Evolutionary conservation across 345 rosid species (phyloP), one percentile per base, ranked within the genome.

Genomic region (Citrus sp.): DNA sequence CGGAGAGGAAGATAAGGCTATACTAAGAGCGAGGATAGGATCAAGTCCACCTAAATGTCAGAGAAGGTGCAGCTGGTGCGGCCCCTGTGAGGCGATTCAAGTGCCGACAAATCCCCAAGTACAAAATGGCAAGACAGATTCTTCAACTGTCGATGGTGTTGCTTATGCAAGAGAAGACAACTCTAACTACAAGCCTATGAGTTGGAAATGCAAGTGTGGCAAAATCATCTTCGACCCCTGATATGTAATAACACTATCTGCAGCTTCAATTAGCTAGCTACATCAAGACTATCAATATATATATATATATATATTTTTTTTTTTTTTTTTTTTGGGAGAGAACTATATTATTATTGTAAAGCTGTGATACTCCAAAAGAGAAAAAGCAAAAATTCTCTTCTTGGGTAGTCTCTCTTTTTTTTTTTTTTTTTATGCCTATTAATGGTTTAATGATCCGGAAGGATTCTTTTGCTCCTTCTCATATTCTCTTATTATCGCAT

Each of bases 181-280:
- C 85, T 81, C 98, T 58, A 89, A 94, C 73, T 94, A 94, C 83
- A 93, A 91, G 86, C 98, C 98, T 32, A 84, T 94, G 93, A 94
- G 94, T 79, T 94, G 98, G 98, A 94, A 94, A 80, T 93, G 98
- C 90, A 94, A 92, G 86, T 94, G 98, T 80, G 98, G 98, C 35
- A 86, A 92, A 76, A 81, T 93, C 82, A 95, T 95, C 81, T 93
- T 89, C 84, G 87, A 95, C 59, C 98, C 98, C 61, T 94, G 83
- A 89, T 58, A 28, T 30, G 2, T 1, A n/a, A 59, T 72, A 16
- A 2, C 7, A 22, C 7, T 22, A 71, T 46, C 24, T 9, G 18
- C 21, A 64, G 1, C 56, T 32, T 65, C 78, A 32, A 14, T 34
- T 65, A 49, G 51, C 18, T 32, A 51, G n/a, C 7, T 28, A 32